Conservation (phyloP, 306 rosid species). For the Begonia masoniana region DNA sequence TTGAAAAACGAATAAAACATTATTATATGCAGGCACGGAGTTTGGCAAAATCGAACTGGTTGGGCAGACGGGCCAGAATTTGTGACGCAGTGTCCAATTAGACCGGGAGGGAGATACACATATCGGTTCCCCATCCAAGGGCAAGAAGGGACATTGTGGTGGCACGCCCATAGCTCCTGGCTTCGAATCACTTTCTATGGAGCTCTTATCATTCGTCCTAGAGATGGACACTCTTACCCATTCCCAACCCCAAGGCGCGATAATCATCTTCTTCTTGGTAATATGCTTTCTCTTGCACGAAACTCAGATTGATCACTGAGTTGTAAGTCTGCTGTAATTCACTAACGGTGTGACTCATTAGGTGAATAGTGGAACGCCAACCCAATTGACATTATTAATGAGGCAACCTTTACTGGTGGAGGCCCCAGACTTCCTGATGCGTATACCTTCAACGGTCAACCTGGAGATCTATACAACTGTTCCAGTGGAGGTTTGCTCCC, state of each 20-base stretch:
- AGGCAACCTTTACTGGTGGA: slow-evolving; percentile 59
- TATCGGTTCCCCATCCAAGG: slow-evolving; percentile 65
- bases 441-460: slow-evolving; percentile 87
- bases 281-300: no score
- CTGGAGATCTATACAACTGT: slow-evolving; percentile 87
- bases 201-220: slow-evolving; percentile 66
- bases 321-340: no score
- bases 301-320: no score
- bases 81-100: slow-evolving; percentile 91
- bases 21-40: slow-evolving; percentile 52
- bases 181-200: slow-evolving; percentile 88
- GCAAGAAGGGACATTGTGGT: slow-evolving; percentile 96
- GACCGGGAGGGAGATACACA: slow-evolving; percentile 74
- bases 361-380: slow-evolving; percentile 98
- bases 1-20: no score
- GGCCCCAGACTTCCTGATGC: slow-evolving; percentile 82
- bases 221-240: slow-evolving; percentile 55
- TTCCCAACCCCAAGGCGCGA: slow-evolving; percentile 62
- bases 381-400: slow-evolving; percentile 57
- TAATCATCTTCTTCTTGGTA: slow-evolving; percentile 62
- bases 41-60: slow-evolving; percentile 74
- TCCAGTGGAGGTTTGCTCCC: slow-evolving; percentile 38
- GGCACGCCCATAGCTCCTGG: slow-evolving; percentile 99
- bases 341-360: slow-evolving; percentile 7
- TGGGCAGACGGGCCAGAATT: slow-evolving; percentile 99